Evolutionary conservation across 805 yeast species (phyloP), one percentile per base, ranked within the genome.

Genomic region (Saccharomycopsis vini): DNA sequence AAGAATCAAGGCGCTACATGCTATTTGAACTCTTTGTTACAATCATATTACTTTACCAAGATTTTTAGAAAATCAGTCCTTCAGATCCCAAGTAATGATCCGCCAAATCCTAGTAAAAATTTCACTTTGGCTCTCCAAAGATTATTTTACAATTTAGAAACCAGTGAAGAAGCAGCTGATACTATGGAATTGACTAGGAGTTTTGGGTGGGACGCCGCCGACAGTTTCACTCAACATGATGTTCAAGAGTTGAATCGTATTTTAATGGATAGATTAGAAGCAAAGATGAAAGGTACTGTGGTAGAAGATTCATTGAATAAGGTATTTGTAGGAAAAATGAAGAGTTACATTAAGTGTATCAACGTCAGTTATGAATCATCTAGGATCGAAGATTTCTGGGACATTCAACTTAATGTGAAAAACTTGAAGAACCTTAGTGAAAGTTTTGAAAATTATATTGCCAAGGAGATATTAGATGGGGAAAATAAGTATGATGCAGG

Each of bases 1-100:
- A 81, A 77, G 52, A 92, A 92, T 57, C 99, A 92, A 65, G 99
- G 98, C 50, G 99, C 99, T 2, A 92, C 99, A 0, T 92, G 99
- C 61, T 92, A 92, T 62, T 73, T 92, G 58, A 92, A 92, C 60
- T 90, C 97, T 0, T 69, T 92, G 47, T 63, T 92, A 43, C 98
- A 92, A 61, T 84, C 95, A 9, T 83, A 92, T 53, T 92, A 71
- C 60, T 86, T 86, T 57, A 92, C 98, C 0, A 78, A 77, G 50
- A 66, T 68, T 24, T 92, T 92, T 63, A 72, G 97, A 50, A 77
- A 78, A 54, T 75, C 88, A 45, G 97, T 92, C 2, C 90, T 86
- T 58, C 79, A 80, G 54, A 89, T 92, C 44, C 97, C 97, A 1
- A 83, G 96, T 0, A 77, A 75, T 22, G 68, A 67, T 40, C 7